Conservation (phyloP, 495 filamentous ascomycete genomes). For the Penicillium arizonense region DNA sequence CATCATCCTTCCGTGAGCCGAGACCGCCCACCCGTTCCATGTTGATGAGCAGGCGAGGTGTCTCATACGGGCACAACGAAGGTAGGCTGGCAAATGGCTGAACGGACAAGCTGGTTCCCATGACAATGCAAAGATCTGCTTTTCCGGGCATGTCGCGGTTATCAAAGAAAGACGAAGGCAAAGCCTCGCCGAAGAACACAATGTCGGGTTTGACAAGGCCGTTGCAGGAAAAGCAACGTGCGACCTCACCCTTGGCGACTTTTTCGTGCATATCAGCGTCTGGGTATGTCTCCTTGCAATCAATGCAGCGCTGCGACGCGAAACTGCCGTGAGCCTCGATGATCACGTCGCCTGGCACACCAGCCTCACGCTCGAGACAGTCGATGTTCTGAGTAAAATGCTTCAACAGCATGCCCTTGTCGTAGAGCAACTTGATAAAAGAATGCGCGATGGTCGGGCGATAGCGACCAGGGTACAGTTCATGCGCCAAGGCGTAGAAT, state of each 20-base stretch:
- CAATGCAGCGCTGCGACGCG: conserved; percentile 83
- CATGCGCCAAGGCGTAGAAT: conserved; percentile 88
- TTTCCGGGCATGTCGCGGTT: conserved; percentile 52
- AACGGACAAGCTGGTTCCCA: conserved; percentile 88
- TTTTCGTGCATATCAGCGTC: conserved; percentile 68
- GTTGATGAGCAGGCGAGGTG: conserved; percentile 84
- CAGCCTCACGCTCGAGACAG: conserved; percentile 84
- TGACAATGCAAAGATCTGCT: conserved; percentile 82
- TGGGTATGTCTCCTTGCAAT: conserved; percentile 72
- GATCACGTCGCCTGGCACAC: conserved; percentile 75
- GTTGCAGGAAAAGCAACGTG: conserved; percentile 67
- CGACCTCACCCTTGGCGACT: conserved; percentile 62
- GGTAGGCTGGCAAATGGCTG: conserved; percentile 89
- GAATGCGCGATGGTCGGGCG: conserved; percentile 79
- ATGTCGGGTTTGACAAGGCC: conserved; percentile 96
- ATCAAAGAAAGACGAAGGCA: conserved; percentile 68
- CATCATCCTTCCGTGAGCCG: conserved; percentile 74
- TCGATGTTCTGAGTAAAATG: conserved; percentile 98
- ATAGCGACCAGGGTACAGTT: conserved; percentile 91
- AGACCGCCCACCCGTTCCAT: conserved; percentile 79
- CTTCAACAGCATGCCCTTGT: conserved; percentile 76
- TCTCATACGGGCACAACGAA: conserved; percentile 50
- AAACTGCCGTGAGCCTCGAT: conserved; percentile 96
- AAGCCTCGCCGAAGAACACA: conserved; percentile 90
- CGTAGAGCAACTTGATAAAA: conserved; percentile 72